Percentiles rank a stretch among this genome's conserved stretches.
Conservation (phyloP, 2,329 filamentous ascomycete genomes). For the Venturia effusa region DNA sequence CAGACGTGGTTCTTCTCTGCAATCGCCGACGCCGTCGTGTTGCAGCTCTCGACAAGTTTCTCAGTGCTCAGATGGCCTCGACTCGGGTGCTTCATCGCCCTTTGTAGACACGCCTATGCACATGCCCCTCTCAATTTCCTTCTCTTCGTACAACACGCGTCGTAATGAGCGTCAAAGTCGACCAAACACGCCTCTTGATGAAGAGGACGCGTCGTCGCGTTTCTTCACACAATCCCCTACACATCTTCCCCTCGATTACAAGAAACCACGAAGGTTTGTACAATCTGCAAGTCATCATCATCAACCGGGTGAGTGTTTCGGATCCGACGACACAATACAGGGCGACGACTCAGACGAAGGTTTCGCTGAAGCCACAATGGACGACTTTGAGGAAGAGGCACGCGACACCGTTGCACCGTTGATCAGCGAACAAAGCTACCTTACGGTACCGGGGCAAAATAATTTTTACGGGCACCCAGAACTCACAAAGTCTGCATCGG, state of each 20-base stretch:
- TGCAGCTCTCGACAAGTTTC: conserved; percentile 1
- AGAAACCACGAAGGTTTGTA: conserved; percentile 17
- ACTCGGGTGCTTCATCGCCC: conserved; percentile 30
- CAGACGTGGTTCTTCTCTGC: conserved; percentile 30
- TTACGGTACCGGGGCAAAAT: conserved; percentile 11
- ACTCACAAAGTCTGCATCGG: conserved; percentile 22
- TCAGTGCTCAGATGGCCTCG: conserved; percentile 14
- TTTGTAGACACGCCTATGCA: conserved; percentile 32
- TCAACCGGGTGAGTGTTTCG: conserved; percentile 37
- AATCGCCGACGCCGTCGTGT: conserved; percentile 16
- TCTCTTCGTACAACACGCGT: conserved; percentile 6
- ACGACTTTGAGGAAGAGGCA: conserved; percentile 14
- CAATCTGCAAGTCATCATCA: conserved; percentile 37
- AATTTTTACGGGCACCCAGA: conserved; percentile 21
- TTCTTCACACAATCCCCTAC: conserved; percentile 24
- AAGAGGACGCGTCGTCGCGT: conserved; percentile 14
- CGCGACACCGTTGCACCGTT: conserved; percentile 13
- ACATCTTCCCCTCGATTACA: conserved; percentile 23
- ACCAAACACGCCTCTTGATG: conserved; percentile 5
- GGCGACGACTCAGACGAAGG: conserved; percentile 1
- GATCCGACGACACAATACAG: conserved; percentile 11
- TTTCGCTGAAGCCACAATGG: neutral
- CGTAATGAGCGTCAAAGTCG: neutral
- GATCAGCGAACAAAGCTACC: conserved; percentile 11
- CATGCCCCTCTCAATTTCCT: conserved; percentile 26